phyloP scores from a whole-genome alignment of 2,329 filamentous ascomycete species.

The Calonectria naviculata region DNA sequence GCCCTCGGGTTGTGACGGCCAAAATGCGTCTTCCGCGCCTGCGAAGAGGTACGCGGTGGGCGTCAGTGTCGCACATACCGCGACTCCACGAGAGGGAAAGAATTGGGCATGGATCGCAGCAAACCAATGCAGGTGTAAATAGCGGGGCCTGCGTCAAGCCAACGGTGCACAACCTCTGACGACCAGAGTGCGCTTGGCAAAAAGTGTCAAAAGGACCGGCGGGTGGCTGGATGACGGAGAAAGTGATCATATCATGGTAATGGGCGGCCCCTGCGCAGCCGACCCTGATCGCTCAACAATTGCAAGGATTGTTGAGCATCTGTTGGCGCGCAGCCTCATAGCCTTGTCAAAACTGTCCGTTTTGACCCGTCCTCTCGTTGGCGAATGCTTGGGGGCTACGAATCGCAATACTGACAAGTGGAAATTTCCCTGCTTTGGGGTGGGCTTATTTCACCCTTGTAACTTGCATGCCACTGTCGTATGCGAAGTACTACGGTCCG shows the following conservation, averaged over 20 bases:
- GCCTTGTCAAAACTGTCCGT: not conserved
- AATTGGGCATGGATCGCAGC: not conserved
- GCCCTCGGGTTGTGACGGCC: not conserved
- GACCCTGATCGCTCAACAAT: not conserved
- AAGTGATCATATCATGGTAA: not conserved
- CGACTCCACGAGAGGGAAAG: not conserved
- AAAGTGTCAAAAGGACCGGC: not conserved
- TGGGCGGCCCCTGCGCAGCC: not conserved
- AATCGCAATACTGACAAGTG: not conserved
- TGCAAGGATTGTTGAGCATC: not conserved
- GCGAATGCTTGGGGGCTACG: not conserved
- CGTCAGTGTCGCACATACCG: not conserved
- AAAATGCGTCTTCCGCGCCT: not conserved
- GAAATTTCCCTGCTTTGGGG: not conserved
- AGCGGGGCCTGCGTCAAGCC: not conserved
- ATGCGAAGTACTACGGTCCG: too few species aligned
- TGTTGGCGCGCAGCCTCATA: not conserved
- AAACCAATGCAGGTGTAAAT: constrained; percentile 6
- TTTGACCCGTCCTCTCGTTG: not conserved
- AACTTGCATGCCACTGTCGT: not conserved
- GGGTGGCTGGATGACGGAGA: not conserved
- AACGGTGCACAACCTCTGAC: not conserved
- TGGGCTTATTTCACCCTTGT: not conserved
- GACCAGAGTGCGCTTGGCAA: not conserved
- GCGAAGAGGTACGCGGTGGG: not conserved